Evolutionary conservation across 2,329 filamentous ascomycete genomes (phyloP), one percentile per base, ranked within the genome.

Genomic region (Beauveria varroae): DNA sequence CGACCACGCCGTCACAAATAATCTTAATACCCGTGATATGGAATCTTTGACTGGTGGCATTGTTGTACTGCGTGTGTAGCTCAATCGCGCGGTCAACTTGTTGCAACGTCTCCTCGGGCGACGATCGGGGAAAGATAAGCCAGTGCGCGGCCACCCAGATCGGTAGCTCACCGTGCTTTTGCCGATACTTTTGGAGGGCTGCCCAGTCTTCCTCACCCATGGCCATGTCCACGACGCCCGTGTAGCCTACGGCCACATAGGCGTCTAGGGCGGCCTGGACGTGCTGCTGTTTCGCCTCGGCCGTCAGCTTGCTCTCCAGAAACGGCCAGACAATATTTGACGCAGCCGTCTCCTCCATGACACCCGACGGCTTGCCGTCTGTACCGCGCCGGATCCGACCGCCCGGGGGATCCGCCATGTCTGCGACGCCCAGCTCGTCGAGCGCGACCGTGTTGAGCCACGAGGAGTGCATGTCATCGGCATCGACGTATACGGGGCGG

Each of bases 1-100:
- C 85, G 54, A 87, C 76, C 51, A 86, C 83, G 12, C 85, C 85
- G 65, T 87, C 85, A 66, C 80, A 82, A 60, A 87, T 84, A 47
- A 87, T 70, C 69, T 87, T 87, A 71, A 87, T 83, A 9, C 85
- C 85, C 0, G 81, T 79, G 20, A 87, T 72, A 9, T 80, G 80
- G 60, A 77, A 67, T 58, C 78, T 70, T 1, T 75, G 75, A 22
- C 67, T 72, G 10, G 65, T 73, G 2, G 65, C 60, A 28, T 60
- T 65, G 56, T 71, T 70, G 50, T 67, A 72, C 43, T 68, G 66
- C 0, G 43, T 22, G 41, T 72, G 69, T 22, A 81, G 69, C 44
- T 75, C 75, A 53, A 79, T 75, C 1, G 77, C 79, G 12, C 76
- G 73, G 49, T 78, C 73, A 2, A 81, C 74, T 63, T 79, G 76